phyloP scores from a whole-genome alignment of 2,329 filamentous ascomycete species.

The Chaetothyriales sp. region DNA sequence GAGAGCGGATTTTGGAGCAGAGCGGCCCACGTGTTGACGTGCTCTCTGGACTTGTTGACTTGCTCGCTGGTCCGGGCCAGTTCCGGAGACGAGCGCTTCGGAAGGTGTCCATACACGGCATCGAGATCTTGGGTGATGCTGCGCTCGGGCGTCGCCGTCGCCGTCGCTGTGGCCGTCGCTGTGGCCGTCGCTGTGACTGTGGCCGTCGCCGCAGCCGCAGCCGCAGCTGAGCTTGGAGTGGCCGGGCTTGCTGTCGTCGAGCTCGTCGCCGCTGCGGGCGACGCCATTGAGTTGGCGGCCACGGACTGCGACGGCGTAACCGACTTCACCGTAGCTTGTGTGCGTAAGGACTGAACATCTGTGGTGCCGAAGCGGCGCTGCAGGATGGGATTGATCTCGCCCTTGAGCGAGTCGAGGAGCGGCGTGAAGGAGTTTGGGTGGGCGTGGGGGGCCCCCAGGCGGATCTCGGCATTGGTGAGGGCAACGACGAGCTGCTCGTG shows the following conservation, averaged over 20 bases:
- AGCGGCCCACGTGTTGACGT: not conserved
- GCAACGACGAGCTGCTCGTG: not conserved
- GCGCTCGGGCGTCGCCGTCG: not conserved
- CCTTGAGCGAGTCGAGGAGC: not conserved
- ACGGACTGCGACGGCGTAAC: no score
- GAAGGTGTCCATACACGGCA: not conserved
- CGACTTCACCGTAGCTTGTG: not conserved
- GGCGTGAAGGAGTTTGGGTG: not conserved
- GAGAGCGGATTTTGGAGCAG: not conserved
- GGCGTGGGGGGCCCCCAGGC: not conserved
- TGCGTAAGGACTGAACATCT: not conserved
- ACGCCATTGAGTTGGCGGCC: not conserved
- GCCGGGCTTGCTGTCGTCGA: not conserved
- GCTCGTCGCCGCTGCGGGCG: not conserved
- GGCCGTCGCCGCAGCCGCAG: no score
- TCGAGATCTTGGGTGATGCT: not conserved
- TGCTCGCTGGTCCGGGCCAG: not conserved
- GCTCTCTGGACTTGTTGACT: not conserved
- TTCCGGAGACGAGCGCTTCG: not conserved
- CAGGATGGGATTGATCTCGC: slow-evolving; percentile 16
- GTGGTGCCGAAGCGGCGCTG: slow-evolving; percentile 18
- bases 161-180: not conserved
- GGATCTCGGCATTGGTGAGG: not conserved
- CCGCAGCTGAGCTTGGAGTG: no score
- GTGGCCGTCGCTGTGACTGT: not conserved